phyloP scores from a whole-genome alignment of 805 yeast genomes.

The Yarrowia keelungensis region DNA sequence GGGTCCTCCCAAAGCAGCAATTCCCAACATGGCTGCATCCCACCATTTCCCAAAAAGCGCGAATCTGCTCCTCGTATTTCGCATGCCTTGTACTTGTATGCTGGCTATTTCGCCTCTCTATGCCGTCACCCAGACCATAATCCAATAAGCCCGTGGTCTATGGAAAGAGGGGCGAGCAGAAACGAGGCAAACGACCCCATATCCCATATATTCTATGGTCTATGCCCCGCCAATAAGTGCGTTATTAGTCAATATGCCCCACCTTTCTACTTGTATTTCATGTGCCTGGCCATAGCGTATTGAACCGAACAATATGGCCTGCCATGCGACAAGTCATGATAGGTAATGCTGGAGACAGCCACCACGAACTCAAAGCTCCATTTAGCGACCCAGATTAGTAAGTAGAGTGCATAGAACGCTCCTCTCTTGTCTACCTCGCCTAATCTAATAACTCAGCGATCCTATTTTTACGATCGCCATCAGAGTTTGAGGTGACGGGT shows the following conservation, averaged over 20 bases:
- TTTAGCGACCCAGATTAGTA: too few relatives aligned
- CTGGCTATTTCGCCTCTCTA: background rate
- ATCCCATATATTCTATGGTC: background rate
- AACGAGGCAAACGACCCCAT: background rate
- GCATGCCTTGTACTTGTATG: too few relatives aligned
- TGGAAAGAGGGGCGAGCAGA: background rate
- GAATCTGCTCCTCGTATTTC: too few relatives aligned
- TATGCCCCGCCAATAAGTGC: background rate
- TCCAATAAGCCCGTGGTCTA: background rate
- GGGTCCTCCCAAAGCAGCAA: too few relatives aligned
- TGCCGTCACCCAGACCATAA: background rate
- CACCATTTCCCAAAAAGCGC: too few relatives aligned
- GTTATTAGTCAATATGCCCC: background rate
- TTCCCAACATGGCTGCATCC: too few relatives aligned
- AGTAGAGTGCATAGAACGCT: too few relatives aligned
- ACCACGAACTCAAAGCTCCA: too few relatives aligned
- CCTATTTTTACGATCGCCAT: slow-evolving; percentile 2
- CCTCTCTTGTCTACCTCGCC: too few relatives aligned
- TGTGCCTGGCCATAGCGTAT: slow-evolving; percentile 14
- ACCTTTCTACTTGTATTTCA: background rate
- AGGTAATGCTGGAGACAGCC: too few relatives aligned
- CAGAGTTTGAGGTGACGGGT: slow-evolving; percentile 8
- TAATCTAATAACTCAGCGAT: background rate
- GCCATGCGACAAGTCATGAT: too few relatives aligned
- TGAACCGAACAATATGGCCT: too few relatives aligned